Base-by-base conservation (phyloP, 768 basidiomycete genomes). In the Leccinum sublutescens region DNA sequence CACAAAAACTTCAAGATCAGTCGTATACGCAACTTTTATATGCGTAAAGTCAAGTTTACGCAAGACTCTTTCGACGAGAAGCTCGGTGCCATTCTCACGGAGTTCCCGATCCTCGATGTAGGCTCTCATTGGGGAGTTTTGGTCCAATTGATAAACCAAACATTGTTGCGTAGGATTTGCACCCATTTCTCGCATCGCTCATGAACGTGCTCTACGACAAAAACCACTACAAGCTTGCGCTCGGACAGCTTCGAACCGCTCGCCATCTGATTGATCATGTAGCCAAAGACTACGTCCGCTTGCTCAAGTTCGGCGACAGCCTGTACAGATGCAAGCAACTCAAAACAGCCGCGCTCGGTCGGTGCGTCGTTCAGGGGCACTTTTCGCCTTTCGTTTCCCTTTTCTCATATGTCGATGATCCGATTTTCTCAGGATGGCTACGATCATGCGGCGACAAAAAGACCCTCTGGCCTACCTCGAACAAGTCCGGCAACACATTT, bases 1-100 rank as follows among this genome's bases (percentile, higher is more conserved):
- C 97, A 98, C 77, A 98, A 97, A 82, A 98, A 98, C 81, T 98
- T 97, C 82, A 98, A 99, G 80, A 99, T 99, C 75, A 95, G 93
- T 65, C 89, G 96, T 66, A 98, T 98, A 77, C 86, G 96, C 62
- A 93, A 94, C 68, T 94, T 94, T 71, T 97, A 99, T 76, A 98
- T 98, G 96, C 87, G 96, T 74, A 99, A 99, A 76, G 96, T 99
- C 77, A 98, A 96, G 76, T 98, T 97, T 74, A 95, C 95, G 3
- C 95, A 98, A 74, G 95, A 98, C 70, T 82, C 91, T 15, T 98
- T 98, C 65, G 95, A 97, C 60, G 95, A 98, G 76, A 95, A 98
- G 72, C 83, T 99, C 31, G 87, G 87, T 56, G 89, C 87, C 34
- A 99, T 99, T 72, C 79, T 99, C 70, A 84, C 87, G 48, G 97